Evolutionary conservation across 2,329 filamentous ascomycete species (phyloP), one percentile per base, ranked within the genome.

Genomic region (Epichloe hybrida): DNA sequence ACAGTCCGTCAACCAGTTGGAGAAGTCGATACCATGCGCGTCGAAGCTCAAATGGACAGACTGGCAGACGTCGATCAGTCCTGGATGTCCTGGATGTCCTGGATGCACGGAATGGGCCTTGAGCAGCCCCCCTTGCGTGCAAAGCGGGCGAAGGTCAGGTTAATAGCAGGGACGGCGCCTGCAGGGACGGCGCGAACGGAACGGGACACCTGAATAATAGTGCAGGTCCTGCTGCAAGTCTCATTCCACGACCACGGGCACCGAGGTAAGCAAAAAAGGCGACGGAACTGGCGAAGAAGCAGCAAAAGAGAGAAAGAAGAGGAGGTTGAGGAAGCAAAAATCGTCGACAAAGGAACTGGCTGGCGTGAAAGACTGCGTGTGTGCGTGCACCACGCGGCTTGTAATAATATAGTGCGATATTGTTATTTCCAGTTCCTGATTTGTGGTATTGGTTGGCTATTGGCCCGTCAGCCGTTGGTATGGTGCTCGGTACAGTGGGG

Each of bases 101-200:
- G 20, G 48, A 38, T 34, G n/a, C 15, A 45, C 27, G 23, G 15
- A 45, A 13, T 42, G 21, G 21, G 38, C 20, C 13, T 49, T 15
- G 17, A 41, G 17, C 27, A 27, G 8, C 23, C 48, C 48, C 6
- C 50, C 36, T 45, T 48, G 41, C 27, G 42, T 49, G 34, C 48
- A 50, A 38, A 44, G 35, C 41, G 13, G 46, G 48, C 31, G 31
- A 21, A 36, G 27, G 27, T 3, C 46, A 17, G 46, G 17, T 13
- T n/a, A 21, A 21, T 21, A 12, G 42, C 35, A 23, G 35, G 20
- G 50, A 43, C 45, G 46, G 46, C 37, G 36, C 20, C 42, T 49
- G 50, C 50, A 52, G 50, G 46, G 50, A 36, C 11, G 46, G 41
- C 46, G 35, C 35, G 41, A 34, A 31, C 31, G 23, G 17, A 44